Percentiles rank a stretch among this genome's conserved stretches.
These are phyloP conservation scores for Alternaria brassicicola DNA, from an alignment of 2,329 filamentous ascomycete species.

Conservation along the genomic window DNA sequence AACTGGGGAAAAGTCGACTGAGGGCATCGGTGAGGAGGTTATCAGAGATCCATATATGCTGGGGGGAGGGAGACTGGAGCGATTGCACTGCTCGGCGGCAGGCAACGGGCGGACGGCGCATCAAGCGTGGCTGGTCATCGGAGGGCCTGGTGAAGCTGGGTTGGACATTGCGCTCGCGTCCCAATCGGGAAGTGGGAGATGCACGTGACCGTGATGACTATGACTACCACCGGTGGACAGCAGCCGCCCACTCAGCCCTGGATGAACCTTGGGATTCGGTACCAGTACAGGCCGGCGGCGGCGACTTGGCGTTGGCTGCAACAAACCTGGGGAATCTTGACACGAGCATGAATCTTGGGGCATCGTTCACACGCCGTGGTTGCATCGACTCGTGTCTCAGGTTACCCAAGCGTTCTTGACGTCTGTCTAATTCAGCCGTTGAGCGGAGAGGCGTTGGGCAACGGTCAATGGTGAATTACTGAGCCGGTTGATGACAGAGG, in stretches of 20 bases:
- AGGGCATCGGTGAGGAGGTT: conserved; percentile 60
- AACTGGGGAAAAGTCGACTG: conserved; percentile 57
- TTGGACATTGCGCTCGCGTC: conserved; percentile 9
- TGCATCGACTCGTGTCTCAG: conserved; percentile 5
- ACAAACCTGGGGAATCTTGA: conserved; percentile 16
- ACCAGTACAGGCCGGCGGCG: not conserved
- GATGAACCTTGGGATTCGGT: not conserved
- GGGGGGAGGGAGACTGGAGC: conserved; percentile 48
- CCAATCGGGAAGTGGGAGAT: conserved; percentile 14
- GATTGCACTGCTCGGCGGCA: conserved; percentile 59
- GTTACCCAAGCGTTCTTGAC: conserved; percentile 7
- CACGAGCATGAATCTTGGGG: conserved; percentile 7
- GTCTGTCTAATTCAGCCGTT: conserved; percentile 5
- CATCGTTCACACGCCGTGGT: conserved; percentile 3
- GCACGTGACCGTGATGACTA: conserved; percentile 19
- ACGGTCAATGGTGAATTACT: not conserved
- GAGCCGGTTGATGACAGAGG: not conserved
- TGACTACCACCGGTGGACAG: not conserved
- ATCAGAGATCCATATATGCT: conserved; percentile 66
- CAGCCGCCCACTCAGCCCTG: not conserved
- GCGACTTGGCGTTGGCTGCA: conserved; percentile 3
- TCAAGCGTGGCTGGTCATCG: conserved; percentile 46
- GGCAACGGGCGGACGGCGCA: conserved; percentile 56
- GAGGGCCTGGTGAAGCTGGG: conserved; percentile 18
- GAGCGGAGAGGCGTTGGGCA: not conserved